Conservation (phyloP, 75 land plant genomes). For the Adiantum capillusveneris region DNA sequence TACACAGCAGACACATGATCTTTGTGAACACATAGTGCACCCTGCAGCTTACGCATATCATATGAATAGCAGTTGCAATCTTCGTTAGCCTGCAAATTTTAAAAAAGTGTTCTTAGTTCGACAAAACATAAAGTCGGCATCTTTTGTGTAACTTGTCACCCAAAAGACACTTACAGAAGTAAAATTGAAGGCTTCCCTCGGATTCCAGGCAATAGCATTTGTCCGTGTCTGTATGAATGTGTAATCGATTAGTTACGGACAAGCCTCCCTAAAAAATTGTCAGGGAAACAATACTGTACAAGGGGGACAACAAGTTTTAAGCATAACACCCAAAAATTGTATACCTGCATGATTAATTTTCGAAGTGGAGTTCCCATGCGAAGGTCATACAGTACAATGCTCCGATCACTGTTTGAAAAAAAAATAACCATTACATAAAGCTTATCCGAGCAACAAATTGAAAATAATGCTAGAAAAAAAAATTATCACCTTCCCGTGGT, state of each 20-base stretch:
- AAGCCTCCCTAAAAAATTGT: too few relatives aligned
- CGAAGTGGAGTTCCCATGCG: constrained; percentile 73
- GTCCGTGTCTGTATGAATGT: constrained; percentile 60
- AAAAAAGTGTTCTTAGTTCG: too few relatives aligned
- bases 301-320: too few relatives aligned
- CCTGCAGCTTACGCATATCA: constrained; percentile 67
- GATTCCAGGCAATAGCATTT: constrained; percentile 92
- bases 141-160: too few relatives aligned
- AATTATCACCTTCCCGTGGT: constrained; percentile 58
- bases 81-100: constrained; percentile 72
- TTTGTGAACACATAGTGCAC: constrained; percentile 75
- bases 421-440: too few relatives aligned
- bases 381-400: constrained; percentile 85
- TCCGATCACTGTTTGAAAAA: constrained; percentile 59
- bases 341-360: constrained; percentile 82
- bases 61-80: constrained; percentile 90
- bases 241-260: too few relatives aligned
- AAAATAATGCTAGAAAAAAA: neutral
- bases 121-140: neutral
- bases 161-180: constrained; percentile 58
- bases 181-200: constrained; percentile 92
- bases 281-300: too few relatives aligned
- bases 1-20: constrained; percentile 98
- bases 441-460: neutral
- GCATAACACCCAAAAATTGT: neutral